Evolutionary conservation across 805 yeast genomes (phyloP), one percentile per base, ranked within the genome.

Genomic region (Maudiozyma pseudohumilis): DNA sequence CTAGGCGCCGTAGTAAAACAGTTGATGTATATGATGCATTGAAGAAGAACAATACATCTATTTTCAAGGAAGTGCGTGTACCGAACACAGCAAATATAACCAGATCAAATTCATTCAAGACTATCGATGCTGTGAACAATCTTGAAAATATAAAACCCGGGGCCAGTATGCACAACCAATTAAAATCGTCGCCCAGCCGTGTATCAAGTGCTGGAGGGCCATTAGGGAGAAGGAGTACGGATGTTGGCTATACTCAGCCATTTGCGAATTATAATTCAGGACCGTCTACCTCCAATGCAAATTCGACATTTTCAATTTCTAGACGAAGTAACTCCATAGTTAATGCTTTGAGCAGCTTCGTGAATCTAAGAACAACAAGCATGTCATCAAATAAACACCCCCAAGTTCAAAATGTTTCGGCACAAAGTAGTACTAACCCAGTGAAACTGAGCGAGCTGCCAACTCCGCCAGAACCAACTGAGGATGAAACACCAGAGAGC

Each of bases 291-390:
- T 11, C 28, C 8, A 34, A 30, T 28, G 25, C 45, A 13, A 33
- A 38, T 20, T 42, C 17, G 13, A 31, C 34, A 16, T 31, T 31
- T 20, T 38, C 44, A 5, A 40, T 39, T 19, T 51, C 61, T 7
- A 59, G 56, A 29, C 47, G 66, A 45, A 63, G 63, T 36, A 55
- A 60, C 6, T 62, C 68, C 0, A 42, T 65, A 9, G 68, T 60
- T 1, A 63, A 55, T 38, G 58, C 67, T 0, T 39, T 65, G 15
- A 63, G 63, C 28, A 62, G 55, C 42, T 50, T 64, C 41, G 63
- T 64, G 2, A 52, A 59, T 45, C 29, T 59, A 34, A 53, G 59
- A 36, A 53, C 60, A 5, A 41, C 55, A 23, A 49, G 55, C 33
- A 35, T 47, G 12, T 38, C 49, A 2, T 51, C 53, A 1, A 35